phyloP scores from a whole-genome alignment of 495 filamentous ascomycete genomes.

The Xylaria grammica region DNA sequence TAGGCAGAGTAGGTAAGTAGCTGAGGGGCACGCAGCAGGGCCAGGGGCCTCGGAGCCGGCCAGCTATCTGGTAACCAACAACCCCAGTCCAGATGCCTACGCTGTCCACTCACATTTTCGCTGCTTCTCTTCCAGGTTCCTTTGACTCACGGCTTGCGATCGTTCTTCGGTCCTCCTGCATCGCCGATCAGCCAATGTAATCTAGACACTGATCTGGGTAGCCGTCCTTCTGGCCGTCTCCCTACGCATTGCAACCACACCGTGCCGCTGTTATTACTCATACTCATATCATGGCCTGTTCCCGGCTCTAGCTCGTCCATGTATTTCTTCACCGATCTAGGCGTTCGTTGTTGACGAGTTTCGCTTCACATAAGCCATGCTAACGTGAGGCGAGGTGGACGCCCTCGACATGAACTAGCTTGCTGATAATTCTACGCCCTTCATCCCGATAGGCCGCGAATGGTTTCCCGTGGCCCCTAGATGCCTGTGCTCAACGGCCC shows the following conservation, averaged over 20 bases:
- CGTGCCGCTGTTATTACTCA: constrained; percentile 3
- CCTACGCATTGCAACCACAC: constrained; percentile 21
- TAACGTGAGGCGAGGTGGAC: neutral
- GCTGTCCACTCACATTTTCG: neutral
- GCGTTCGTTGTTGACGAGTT: neutral
- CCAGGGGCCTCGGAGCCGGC: neutral
- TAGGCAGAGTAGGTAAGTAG: constrained; percentile 3
- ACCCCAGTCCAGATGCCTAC: neutral
- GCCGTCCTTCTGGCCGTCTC: constrained; percentile 3
- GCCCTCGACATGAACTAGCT: neutral
- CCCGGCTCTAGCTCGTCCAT: constrained; percentile 1
- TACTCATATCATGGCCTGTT: neutral
- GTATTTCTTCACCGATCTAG: constrained; percentile 1
- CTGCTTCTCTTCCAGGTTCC: neutral
- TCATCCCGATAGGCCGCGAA: neutral
- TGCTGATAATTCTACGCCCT: constrained; percentile 4
- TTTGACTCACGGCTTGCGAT: neutral
- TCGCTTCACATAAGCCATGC: constrained; percentile 12
- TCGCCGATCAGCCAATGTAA: constrained; percentile 12
- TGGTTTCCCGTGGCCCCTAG: neutral
- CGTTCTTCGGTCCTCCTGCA: constrained; percentile 10
- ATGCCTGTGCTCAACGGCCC: neutral
- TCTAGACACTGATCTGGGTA: too few relatives aligned
- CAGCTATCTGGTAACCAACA: constrained; percentile 3
- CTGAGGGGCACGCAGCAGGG: neutral